Evolutionary conservation across 192 early-diverging fungal genomes (phyloP), one percentile per base, ranked within the genome.

Genomic region (Haplosporangium gracile): DNA sequence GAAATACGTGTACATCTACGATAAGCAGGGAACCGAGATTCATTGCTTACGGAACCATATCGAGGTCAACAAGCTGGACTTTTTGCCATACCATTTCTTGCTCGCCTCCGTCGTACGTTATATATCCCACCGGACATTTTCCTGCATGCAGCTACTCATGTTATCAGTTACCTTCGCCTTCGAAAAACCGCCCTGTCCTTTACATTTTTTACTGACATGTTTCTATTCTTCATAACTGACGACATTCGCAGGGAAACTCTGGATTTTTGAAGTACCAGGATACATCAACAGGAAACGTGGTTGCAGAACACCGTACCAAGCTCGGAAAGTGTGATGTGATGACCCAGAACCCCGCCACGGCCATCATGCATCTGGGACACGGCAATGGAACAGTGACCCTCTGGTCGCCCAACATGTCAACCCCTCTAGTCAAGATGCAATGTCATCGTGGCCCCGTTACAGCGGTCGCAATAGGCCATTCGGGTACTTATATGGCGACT

Each of bases 1-100:
- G 85, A 95, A 96, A 88, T 95, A 97, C 79, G 97, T 95, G 1
- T 99, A 96, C 79, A 97, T 99, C 65, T 99, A 99, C 88, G 97
- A 99, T 89, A 90, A 94, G 76, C 93, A 93, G 10, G 98, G 98
- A 24, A 89, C 95, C 32, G 98, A 99, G 83, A 89, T 99, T 32
- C 98, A 99, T 88, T 94, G 95, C 74, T 79, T 99, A 88, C 88
- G 92, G 79, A 92, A 95, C 55, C 96, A 97, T 86, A 92, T 93
- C 29, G 95, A 97, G 83, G 93, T 96, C 39, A 95, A 94, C 79
- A 91, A 91, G 55, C 88, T 99, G 70, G 96, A 97, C 51, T 99
- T 98, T 81, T 86, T 99, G 78, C 97, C 97, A 38, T 96, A 96
- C 86, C 98, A 99, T 85, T 98, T 97, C 80, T 89, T 99, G 84